Conservation (phyloP, 345 rosid species). For the Aquilaria sinensis region DNA sequence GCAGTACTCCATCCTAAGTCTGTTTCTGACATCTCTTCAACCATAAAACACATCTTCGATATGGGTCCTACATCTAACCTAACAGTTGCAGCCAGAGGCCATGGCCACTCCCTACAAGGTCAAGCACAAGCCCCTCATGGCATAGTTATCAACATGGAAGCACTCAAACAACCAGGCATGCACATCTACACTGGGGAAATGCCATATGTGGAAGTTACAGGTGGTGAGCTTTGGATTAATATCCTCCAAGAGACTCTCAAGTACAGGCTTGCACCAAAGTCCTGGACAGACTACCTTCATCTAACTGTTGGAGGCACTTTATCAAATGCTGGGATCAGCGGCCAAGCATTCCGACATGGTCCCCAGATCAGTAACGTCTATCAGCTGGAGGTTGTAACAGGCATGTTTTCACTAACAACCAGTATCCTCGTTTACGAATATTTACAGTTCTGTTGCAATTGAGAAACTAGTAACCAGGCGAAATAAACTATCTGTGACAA, state of each 20-base stretch:
- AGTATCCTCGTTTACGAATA: conserved; percentile 1
- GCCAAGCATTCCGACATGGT: conserved; percentile 87
- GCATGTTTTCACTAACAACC: conserved; percentile 30
- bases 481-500: background rate
- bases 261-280: conserved; percentile 75
- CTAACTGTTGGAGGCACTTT: conserved; percentile 88
- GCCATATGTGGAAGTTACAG: conserved; percentile 82
- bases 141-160: conserved; percentile 76
- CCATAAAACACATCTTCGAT: conserved; percentile 43
- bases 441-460: background rate
- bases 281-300: conserved; percentile 98
- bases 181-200: conserved; percentile 32
- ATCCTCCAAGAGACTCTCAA: conserved; percentile 74
- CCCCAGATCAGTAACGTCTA: conserved; percentile 84
- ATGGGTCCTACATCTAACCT: conserved; percentile 59
- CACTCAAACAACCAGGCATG: conserved; percentile 42
- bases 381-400: conserved; percentile 89
- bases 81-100: conserved; percentile 91
- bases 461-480: background rate
- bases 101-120: conserved; percentile 93
- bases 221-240: conserved; percentile 89
- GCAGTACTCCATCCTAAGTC: conserved; percentile 79
- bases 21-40: conserved; percentile 69
- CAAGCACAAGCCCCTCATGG: conserved; percentile 86
- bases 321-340: conserved; percentile 91